phyloP scores from a whole-genome alignment of 495 filamentous ascomycete species.

The Chaetomidium leptoderma region DNA sequence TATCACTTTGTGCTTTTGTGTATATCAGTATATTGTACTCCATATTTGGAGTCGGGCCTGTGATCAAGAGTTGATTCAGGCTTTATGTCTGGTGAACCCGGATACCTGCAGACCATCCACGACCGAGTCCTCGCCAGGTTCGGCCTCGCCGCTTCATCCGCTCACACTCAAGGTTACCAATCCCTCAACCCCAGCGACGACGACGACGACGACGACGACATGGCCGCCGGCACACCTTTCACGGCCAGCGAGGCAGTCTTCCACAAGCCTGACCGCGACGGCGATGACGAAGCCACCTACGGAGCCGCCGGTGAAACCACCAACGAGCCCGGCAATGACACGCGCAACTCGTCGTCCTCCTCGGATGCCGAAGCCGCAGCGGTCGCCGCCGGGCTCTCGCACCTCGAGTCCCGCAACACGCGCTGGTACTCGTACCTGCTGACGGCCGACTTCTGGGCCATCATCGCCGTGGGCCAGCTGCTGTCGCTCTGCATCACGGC shows the following conservation, averaged over 20 bases:
- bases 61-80: neutral
- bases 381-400: conserved; percentile 38
- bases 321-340: neutral
- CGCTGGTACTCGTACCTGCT: conserved; percentile 73
- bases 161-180: conserved; percentile 13
- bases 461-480: conserved; percentile 77
- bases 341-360: conserved; percentile 2
- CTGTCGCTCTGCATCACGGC: conserved; percentile 83
- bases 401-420: conserved; percentile 48
- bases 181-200: neutral
- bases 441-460: conserved; percentile 82
- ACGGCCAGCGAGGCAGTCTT: conserved; percentile 37
- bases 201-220: conserved; percentile 6
- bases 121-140: conserved; percentile 5
- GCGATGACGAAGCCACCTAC: conserved; percentile 24
- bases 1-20: conserved; percentile 12
- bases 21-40: neutral
- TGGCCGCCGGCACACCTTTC: conserved; percentile 19
- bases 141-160: conserved; percentile 7
- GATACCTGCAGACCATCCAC: conserved; percentile 3
- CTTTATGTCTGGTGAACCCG: conserved; percentile 2
- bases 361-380: conserved; percentile 16
- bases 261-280: conserved; percentile 39
- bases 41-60: neutral
- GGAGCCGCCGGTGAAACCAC: neutral